Evolutionary conservation across 2,329 filamentous ascomycete species (phyloP).

Genomic region (Seiridium cupressi): DNA sequence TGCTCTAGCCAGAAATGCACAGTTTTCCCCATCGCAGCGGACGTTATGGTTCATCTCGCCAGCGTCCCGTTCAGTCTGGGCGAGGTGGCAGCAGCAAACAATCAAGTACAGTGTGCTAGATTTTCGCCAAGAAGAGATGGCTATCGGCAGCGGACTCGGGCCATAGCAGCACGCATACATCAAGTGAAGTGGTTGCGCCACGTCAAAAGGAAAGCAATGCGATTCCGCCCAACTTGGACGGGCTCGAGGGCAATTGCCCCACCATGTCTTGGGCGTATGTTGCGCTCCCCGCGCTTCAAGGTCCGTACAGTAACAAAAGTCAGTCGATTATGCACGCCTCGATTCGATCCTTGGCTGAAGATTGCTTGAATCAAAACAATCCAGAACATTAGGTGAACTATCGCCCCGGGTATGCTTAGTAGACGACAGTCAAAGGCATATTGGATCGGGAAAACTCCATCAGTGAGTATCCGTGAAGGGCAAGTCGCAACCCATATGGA

Average conservation of each 20-base stretch:
- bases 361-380: too few relatives aligned
- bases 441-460: background rate
- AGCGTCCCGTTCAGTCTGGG: too few relatives aligned
- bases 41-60: too few relatives aligned
- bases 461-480: slow-evolving; percentile 2
- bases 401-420: too few relatives aligned
- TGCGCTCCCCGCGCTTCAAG: slow-evolving; percentile 1
- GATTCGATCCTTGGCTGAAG: too few relatives aligned
- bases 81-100: too few relatives aligned
- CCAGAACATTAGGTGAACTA: too few relatives aligned
- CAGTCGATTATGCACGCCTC: too few relatives aligned
- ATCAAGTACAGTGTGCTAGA: background rate
- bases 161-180: background rate
- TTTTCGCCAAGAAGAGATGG: background rate
- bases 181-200: slow-evolving; percentile 4
- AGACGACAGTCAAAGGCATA: background rate
- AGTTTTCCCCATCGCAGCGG: too few relatives aligned
- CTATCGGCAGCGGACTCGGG: background rate
- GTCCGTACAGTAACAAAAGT: too few relatives aligned
- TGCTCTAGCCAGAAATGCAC: too few relatives aligned
- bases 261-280: background rate
- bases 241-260: slow-evolving; percentile 1
- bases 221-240: slow-evolving; percentile 1
- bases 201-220: background rate
- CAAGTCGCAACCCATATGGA: slow-evolving; percentile 4